Conservation (phyloP, 176 grass and related monocot genomes). For the Zea luxurians region DNA sequence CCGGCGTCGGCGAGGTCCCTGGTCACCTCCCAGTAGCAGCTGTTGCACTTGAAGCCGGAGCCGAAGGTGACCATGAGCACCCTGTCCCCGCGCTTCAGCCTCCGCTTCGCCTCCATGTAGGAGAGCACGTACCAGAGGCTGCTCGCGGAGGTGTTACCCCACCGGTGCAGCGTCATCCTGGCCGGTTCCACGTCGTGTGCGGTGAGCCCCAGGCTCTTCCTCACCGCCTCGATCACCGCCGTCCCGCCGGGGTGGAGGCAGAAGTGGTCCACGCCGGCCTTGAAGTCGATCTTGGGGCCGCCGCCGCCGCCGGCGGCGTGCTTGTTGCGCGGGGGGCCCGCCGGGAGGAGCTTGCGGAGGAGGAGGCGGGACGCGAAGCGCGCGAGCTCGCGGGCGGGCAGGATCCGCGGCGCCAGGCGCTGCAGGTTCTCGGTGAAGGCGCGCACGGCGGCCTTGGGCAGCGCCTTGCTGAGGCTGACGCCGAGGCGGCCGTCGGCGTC, state of each 20-base stretch:
- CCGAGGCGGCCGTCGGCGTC: slow-evolving; percentile 68
- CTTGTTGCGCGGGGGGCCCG: no score
- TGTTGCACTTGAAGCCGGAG: slow-evolving; percentile 94
- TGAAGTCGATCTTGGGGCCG: slow-evolving; percentile 68
- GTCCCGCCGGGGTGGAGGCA: slow-evolving; percentile 87
- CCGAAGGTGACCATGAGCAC: slow-evolving; percentile 89
- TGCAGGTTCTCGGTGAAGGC: slow-evolving; percentile 83
- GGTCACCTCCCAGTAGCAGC: slow-evolving; percentile 73
- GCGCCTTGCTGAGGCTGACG: slow-evolving; percentile 81
- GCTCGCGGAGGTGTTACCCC: slow-evolving; percentile 94
- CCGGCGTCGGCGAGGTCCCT: slow-evolving; percentile 60
- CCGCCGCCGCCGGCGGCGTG: background rate
- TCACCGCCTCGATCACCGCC: slow-evolving; percentile 75
- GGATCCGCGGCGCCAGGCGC: slow-evolving; percentile 55
- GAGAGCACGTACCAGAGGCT: slow-evolving; percentile 87
- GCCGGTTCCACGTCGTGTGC: slow-evolving; percentile 74
- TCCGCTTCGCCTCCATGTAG: slow-evolving; percentile 87
- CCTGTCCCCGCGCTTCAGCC: slow-evolving; percentile 56
- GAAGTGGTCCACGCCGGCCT: slow-evolving; percentile 82
- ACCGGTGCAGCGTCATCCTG: slow-evolving; percentile 85
- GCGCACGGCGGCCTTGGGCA: slow-evolving; percentile 78
- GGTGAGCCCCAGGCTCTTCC: slow-evolving; percentile 48
- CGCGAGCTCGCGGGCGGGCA: slow-evolving; percentile 55
- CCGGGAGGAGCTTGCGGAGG: slow-evolving; percentile 46
- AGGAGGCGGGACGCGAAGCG: slow-evolving; percentile 40